Conservation (phyloP, 148 eudicot species). For the Limonium bicolor region DNA sequence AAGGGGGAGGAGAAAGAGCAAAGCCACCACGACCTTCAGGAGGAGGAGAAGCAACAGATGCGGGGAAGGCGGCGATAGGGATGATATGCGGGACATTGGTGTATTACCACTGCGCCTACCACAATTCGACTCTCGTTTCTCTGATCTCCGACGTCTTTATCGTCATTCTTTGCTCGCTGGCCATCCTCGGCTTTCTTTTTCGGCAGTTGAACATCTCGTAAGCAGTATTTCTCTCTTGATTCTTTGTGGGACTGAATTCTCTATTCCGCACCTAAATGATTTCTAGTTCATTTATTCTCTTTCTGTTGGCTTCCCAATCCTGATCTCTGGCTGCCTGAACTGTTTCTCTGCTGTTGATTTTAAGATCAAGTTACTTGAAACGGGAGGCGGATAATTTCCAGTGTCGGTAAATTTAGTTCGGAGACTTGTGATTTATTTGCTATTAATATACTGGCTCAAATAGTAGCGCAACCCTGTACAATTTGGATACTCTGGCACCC, state of each 20-base stretch:
- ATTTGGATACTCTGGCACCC: no score
- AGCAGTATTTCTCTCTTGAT: conserved; percentile 6
- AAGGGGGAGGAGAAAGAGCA: no score
- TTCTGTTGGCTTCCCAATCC: not conserved
- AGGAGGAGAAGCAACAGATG: conserved; percentile 10
- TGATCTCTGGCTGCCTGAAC: no score
- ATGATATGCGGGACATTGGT: conserved; percentile 56
- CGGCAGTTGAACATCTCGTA: conserved; percentile 69
- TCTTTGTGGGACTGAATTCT: no score
- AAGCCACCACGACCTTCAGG: no score
- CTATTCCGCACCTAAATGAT: not conserved
- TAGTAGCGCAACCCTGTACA: no score
- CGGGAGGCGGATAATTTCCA: no score
- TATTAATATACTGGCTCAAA: no score
- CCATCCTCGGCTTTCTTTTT: conserved; percentile 94
- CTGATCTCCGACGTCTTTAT: conserved; percentile 79
- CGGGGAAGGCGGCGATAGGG: conserved; percentile 38
- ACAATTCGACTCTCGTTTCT: conserved; percentile 58
- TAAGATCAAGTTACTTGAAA: no score
- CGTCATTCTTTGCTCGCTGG: conserved; percentile 87
- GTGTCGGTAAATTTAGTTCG: no score
- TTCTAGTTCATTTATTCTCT: not conserved
- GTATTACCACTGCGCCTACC: conserved; percentile 77
- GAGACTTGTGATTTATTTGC: no score
- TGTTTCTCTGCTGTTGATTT: no score